phyloP scores from a whole-genome alignment of 2,329 filamentous ascomycete genomes.

The Talaromyces pinophilus region DNA sequence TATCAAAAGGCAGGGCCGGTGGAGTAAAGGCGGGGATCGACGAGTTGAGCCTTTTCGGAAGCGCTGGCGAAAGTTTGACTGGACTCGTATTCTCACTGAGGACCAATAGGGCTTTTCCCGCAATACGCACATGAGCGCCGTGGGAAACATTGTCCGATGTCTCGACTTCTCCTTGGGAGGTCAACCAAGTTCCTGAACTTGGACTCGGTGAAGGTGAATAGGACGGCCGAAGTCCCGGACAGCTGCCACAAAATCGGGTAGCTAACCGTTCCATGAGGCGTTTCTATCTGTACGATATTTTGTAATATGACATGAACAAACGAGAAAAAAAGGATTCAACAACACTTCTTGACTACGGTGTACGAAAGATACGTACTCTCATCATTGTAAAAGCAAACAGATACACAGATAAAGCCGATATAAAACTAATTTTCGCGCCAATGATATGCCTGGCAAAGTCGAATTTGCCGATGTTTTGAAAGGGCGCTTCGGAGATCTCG shows the following conservation, averaged over 20 bases:
- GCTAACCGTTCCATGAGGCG: not conserved
- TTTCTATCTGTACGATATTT: not conserved
- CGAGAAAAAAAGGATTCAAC: not conserved
- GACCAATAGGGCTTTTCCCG: slow-evolving; percentile 30
- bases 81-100: slow-evolving; percentile 66
- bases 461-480: not conserved
- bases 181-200: not conserved
- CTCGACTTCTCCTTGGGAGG: not conserved
- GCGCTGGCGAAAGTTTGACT: slow-evolving; percentile 91
- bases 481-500: not conserved
- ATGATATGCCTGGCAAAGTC: not conserved
- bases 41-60: slow-evolving; percentile 78
- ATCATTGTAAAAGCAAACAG: not conserved
- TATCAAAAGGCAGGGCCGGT: slow-evolving; percentile 86
- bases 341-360: not conserved
- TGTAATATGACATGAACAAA: not conserved
- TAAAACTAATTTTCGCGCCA: not conserved
- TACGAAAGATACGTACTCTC: too few species aligned
- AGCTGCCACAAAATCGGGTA: not conserved
- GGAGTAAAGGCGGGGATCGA: slow-evolving; percentile 66
- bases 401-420: not conserved
- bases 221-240: not conserved
- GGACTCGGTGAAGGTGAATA: not conserved
- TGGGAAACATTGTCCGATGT: not conserved
- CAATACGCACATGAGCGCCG: not conserved